A percentile compares a stretch with the other conserved stretches of the same genome.
Evolutionary conservation across 2,329 filamentous ascomycete genomes (phyloP).

Genomic region (Cladosporium sp.): DNA sequence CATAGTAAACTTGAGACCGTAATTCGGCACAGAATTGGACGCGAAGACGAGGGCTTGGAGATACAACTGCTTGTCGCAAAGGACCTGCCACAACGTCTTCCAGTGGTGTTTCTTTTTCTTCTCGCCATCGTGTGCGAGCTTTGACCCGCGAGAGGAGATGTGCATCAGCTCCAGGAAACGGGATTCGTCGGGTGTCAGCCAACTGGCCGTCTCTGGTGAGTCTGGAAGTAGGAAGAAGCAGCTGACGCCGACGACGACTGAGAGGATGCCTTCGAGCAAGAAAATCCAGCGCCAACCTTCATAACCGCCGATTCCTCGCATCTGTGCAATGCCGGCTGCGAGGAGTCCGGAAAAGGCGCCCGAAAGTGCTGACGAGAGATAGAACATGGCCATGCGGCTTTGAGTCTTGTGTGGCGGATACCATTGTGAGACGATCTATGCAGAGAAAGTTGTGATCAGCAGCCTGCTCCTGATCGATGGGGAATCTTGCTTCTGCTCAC

Average conservation of each 20-base stretch:
- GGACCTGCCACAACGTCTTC: conserved; percentile 5
- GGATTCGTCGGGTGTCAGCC: conserved; percentile 64
- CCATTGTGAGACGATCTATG: conserved; percentile 17
- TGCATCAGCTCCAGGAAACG: conserved; percentile 62
- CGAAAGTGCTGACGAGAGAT: conserved; percentile 18
- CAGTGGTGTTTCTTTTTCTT: conserved; percentile 7
- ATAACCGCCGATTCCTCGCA: conserved; percentile 34
- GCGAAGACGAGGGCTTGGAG: conserved; percentile 23
- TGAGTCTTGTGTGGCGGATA: conserved; percentile 21
- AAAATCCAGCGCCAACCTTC: conserved; percentile 25
- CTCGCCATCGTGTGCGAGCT: conserved; percentile 13
- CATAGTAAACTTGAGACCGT: conserved; percentile 34
- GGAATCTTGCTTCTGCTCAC: neutral
- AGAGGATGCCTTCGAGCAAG: conserved; percentile 51
- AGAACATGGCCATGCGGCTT: conserved; percentile 22
- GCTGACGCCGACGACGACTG: conserved; percentile 46
- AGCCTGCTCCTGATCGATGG: neutral
- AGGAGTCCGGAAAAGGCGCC: conserved; percentile 24
- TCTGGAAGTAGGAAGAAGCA: conserved; percentile 52
- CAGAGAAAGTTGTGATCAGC: neutral
- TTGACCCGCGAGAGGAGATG: conserved; percentile 51
- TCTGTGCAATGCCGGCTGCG: conserved; percentile 29
- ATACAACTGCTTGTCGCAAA: conserved; percentile 24
- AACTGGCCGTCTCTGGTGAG: conserved; percentile 42
- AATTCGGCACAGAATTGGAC: conserved; percentile 24